phyloP scores from a whole-genome alignment of 2,329 filamentous ascomycete species.

The Chaetomium sp. region DNA sequence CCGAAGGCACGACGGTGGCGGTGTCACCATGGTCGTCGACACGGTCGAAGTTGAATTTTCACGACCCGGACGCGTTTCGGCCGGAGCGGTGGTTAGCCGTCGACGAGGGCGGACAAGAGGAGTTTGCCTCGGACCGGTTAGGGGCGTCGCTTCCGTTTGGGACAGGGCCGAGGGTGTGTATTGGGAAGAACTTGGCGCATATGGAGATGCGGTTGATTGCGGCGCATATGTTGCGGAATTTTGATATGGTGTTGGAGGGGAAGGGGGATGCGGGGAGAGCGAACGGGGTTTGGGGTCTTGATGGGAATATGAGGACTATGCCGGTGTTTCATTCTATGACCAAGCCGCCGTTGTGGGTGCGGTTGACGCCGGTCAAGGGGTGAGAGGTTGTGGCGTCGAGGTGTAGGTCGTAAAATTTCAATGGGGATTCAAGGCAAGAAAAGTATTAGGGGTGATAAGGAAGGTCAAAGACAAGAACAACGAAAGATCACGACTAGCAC shows the following conservation, averaged over 20 bases:
- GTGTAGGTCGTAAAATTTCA: too few relatives aligned
- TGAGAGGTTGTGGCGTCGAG: too few relatives aligned
- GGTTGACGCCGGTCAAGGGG: not conserved
- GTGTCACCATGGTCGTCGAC: not conserved
- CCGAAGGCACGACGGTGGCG: not conserved
- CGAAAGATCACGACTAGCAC: too few relatives aligned
- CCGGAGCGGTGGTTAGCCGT: not conserved
- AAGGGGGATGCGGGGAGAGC: not conserved
- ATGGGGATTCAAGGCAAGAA: too few relatives aligned
- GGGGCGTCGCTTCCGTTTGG: constrained; percentile 1
- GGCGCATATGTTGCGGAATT: not conserved
- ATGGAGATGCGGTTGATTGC: constrained; percentile 3
- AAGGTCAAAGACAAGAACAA: too few relatives aligned
- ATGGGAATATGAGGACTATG: not conserved
- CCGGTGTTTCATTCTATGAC: constrained; percentile 5
- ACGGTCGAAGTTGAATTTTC: not conserved
- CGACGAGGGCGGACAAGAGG: not conserved
- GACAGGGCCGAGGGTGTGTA: not conserved
- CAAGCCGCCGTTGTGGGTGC: constrained; percentile 6
- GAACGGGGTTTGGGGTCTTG: not conserved
- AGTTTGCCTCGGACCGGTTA: not conserved
- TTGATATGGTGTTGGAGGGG: not conserved
- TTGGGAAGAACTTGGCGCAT: constrained; percentile 1
- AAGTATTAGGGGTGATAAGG: too few relatives aligned
- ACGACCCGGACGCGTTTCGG: not conserved